A percentile compares a stretch with the other conserved stretches of the same genome.
Evolutionary conservation across 139 green algal genomes (phyloP).

Genomic region (Volvox africanus): DNA sequence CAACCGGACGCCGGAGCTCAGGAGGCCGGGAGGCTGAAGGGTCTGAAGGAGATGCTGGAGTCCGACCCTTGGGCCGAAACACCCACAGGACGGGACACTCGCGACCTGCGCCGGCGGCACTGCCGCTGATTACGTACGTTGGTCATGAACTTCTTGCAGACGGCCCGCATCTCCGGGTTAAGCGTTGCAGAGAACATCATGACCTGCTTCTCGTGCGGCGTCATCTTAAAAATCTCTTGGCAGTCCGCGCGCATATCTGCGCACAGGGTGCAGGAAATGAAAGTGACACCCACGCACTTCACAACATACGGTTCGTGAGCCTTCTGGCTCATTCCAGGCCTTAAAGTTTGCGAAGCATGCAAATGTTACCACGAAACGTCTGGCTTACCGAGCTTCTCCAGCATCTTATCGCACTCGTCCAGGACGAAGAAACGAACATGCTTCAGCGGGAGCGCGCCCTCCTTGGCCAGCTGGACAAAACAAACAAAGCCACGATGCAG

Average conservation of each 20-base stretch:
- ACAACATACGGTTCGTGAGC: too few species aligned
- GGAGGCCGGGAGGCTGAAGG: slow-evolving; percentile 4
- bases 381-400: slow-evolving; percentile 87
- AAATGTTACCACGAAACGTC: too few species aligned
- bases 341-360: too few species aligned
- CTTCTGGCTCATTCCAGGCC: too few species aligned
- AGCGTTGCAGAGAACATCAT: slow-evolving; percentile 99
- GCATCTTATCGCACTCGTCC: slow-evolving; percentile 99
- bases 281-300: neutral
- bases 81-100: slow-evolving; percentile 22
- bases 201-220: slow-evolving; percentile 99
- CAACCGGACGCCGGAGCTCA: slow-evolving; percentile 26
- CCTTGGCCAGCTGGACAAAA: slow-evolving; percentile 79
- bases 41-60: slow-evolving; percentile 27
- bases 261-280: neutral
- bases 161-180: slow-evolving; percentile 88
- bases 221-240: slow-evolving; percentile 99
- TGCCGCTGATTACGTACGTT: slow-evolving; percentile 65
- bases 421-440: slow-evolving; percentile 96
- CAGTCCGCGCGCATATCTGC: slow-evolving; percentile 98
- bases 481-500: neutral
- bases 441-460: slow-evolving; percentile 87
- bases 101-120: neutral
- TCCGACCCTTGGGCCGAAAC: slow-evolving; percentile 12
- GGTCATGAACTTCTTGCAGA: slow-evolving; percentile 99